Percentiles rank a stretch among this genome's conserved stretches.
phyloP scores from a whole-genome alignment of 495 filamentous ascomycete species.

The Oidiodendron maius region DNA sequence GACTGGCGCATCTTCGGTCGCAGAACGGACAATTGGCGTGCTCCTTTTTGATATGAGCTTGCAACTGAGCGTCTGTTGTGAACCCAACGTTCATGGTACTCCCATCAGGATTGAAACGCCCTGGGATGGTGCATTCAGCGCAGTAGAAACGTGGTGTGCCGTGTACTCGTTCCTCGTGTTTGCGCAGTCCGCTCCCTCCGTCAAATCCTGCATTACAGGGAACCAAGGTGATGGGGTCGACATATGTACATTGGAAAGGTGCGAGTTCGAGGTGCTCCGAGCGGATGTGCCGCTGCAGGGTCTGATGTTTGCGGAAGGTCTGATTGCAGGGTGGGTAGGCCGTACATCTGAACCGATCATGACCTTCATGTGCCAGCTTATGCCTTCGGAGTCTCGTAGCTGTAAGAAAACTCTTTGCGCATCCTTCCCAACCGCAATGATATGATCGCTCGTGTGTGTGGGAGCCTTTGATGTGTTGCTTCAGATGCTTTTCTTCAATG shows the following conservation, averaged over 20 bases:
- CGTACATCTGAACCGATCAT: slow-evolving; percentile 64
- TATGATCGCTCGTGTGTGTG: slow-evolving; percentile 69
- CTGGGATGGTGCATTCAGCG: slow-evolving; percentile 46
- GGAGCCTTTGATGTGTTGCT: slow-evolving; percentile 73
- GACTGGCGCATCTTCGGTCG: slow-evolving; percentile 51
- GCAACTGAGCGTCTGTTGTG: slow-evolving; percentile 60
- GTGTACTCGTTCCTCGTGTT: slow-evolving; percentile 68
- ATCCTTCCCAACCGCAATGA: slow-evolving; percentile 62
- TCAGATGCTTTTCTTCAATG: slow-evolving; percentile 72
- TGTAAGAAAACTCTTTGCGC: slow-evolving; percentile 75
- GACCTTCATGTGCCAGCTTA: slow-evolving; percentile 58
- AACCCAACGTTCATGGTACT: slow-evolving; percentile 48
- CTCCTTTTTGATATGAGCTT: slow-evolving; percentile 60
- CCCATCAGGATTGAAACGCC: slow-evolving; percentile 17
- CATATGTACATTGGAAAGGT: slow-evolving; percentile 58
- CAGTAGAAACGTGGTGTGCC: slow-evolving; percentile 65
- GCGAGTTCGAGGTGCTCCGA: slow-evolving; percentile 61
- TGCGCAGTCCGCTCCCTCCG: slow-evolving; percentile 56
- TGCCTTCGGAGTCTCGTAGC: slow-evolving; percentile 67
- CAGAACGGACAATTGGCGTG: slow-evolving; percentile 77
- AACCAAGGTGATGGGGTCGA: slow-evolving; percentile 49
- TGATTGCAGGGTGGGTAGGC: slow-evolving; percentile 68
- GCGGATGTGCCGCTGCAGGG: slow-evolving; percentile 75
- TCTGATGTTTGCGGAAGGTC: slow-evolving; percentile 83
- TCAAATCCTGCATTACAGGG: slow-evolving; percentile 67